Conservation (phyloP, 2,329 filamentous ascomycete genomes). For the Metarhizium rileyi region DNA sequence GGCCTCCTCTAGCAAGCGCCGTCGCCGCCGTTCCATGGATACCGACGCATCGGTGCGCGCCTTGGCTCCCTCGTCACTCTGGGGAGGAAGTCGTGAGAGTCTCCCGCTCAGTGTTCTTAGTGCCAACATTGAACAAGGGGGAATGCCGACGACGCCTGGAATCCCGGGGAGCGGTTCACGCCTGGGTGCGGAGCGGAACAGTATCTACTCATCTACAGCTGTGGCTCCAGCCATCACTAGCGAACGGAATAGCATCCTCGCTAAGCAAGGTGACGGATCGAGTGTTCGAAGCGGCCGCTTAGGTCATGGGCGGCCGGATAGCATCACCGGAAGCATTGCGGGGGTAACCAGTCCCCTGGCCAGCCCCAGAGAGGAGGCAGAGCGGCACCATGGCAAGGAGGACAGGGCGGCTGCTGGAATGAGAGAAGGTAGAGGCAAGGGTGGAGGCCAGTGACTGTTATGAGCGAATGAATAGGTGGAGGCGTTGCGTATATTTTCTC, state of each 20-base stretch:
- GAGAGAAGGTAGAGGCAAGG: constrained; percentile 13
- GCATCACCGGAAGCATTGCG: constrained; percentile 66
- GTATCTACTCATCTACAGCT: constrained; percentile 71
- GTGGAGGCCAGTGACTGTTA: not conserved
- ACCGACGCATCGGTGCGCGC: constrained; percentile 80
- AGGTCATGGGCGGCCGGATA: constrained; percentile 73
- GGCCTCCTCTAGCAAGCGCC: constrained; percentile 71
- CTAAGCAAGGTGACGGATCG: constrained; percentile 58
- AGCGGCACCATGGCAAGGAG: constrained; percentile 23
- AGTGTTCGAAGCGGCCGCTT: constrained; percentile 70
- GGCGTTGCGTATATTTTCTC: not conserved
- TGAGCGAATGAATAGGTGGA: constrained; percentile 2
- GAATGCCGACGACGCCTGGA: constrained; percentile 35
- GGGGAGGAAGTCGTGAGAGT: constrained; percentile 72
- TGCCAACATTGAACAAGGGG: constrained; percentile 49
- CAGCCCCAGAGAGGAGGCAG: constrained; percentile 39
- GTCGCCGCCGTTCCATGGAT: constrained; percentile 69
- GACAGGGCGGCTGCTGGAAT: constrained; percentile 18
- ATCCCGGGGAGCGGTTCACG: constrained; percentile 41
- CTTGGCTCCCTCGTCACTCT: constrained; percentile 72
- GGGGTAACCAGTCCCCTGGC: constrained; percentile 52
- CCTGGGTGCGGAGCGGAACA: constrained; percentile 54
- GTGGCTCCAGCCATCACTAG: constrained; percentile 55
- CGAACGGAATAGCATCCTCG: constrained; percentile 76
- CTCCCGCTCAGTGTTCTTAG: constrained; percentile 71